Conservation (phyloP, 352 stramenopile genomes). For the Globisporangium radiosum region DNA sequence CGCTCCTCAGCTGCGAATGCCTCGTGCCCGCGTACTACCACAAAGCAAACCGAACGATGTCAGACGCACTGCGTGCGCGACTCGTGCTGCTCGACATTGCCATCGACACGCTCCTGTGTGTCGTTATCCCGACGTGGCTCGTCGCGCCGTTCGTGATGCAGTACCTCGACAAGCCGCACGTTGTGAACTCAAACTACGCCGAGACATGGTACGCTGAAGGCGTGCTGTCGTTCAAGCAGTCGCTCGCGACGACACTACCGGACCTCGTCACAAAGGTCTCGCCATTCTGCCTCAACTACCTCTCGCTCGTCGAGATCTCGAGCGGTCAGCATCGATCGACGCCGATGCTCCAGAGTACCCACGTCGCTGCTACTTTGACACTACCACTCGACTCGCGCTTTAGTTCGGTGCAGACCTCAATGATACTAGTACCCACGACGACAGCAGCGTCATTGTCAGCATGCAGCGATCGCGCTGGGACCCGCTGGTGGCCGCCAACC, state of each 20-base stretch:
- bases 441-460: too few species aligned
- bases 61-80: not conserved
- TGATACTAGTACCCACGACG: not conserved
- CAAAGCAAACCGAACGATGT: not conserved
- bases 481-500: not conserved
- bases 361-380: not conserved
- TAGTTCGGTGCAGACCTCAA: not conserved
- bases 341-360: not conserved
- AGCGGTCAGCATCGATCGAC: not conserved
- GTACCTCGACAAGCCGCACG: not conserved
- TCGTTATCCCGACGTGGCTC: conserved; percentile 4
- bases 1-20: conserved; percentile 1
- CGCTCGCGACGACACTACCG: conserved; percentile 2
- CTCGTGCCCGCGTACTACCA: conserved; percentile 7
- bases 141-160: conserved; percentile 1
- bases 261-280: conserved; percentile 3
- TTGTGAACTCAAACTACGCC: conserved; percentile 3
- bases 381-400: not conserved
- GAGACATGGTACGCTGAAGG: conserved; percentile 6
- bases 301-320: conserved; percentile 9
- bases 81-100: conserved; percentile 3
- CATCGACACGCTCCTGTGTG: conserved; percentile 6
- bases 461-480: not conserved
- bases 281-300: conserved; percentile 9
- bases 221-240: conserved; percentile 9